Conservation (phyloP, 2,329 filamentous ascomycete species). For the Alternaria viburni region DNA sequence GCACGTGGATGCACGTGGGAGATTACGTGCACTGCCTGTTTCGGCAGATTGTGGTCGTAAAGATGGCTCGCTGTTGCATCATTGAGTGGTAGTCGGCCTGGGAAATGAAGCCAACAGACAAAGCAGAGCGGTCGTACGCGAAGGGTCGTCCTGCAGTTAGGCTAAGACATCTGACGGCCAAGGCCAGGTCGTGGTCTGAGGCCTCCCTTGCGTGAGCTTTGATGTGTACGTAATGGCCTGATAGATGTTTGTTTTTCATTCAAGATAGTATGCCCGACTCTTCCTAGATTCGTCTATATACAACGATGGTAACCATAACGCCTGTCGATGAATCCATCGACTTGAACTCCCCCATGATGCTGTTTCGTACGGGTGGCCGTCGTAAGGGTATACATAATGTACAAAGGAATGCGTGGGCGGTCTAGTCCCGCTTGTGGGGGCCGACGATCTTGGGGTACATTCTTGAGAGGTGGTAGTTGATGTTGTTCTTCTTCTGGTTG, state of each 20-base stretch:
- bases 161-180: background rate
- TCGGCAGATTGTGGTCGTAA: background rate
- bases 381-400: conserved; percentile 33
- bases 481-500: conserved; percentile 71
- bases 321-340: conserved; percentile 24
- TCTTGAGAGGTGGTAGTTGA: conserved; percentile 90
- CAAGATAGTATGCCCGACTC: background rate
- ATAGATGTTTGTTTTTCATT: background rate
- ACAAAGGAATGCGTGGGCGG: conserved; percentile 20
- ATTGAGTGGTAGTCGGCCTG: background rate
- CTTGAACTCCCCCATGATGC: conserved; percentile 27
- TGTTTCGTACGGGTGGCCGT: conserved; percentile 13
- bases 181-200: background rate
- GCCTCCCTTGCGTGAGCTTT: background rate
- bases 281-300: conserved; percentile 17
- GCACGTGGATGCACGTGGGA: conserved; percentile 10
- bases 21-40: conserved; percentile 7
- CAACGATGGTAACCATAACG: conserved; percentile 23
- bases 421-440: conserved; percentile 69
- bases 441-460: conserved; percentile 76
- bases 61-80: background rate
- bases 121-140: background rate
- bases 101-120: background rate
- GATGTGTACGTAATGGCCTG: background rate
- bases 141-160: conserved; percentile 1